These are phyloP conservation scores for Kluyveromyces wickerhamii DNA, from an alignment of 805 yeast genomes.

Conservation along the genomic window DNA sequence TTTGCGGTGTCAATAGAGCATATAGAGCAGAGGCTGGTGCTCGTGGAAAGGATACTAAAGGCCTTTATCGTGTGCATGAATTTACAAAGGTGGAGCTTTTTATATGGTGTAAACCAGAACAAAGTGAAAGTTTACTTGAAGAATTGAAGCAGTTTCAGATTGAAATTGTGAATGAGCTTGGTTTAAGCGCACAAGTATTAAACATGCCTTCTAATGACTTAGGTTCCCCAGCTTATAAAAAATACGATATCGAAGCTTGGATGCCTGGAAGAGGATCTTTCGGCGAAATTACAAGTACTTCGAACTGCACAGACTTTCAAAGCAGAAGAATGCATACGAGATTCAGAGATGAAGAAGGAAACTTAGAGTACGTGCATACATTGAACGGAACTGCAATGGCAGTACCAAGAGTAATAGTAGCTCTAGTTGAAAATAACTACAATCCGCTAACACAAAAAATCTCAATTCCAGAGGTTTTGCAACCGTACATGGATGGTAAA, in stretches of 20 bases:
- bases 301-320: slow-evolving; percentile 90
- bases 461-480: slow-evolving; percentile 57
- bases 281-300: slow-evolving; percentile 89
- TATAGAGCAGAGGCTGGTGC: slow-evolving; percentile 98
- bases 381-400: slow-evolving; percentile 96
- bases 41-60: slow-evolving; percentile 85
- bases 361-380: slow-evolving; percentile 56
- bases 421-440: slow-evolving; percentile 81
- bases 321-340: slow-evolving; percentile 72
- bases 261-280: slow-evolving; percentile 93
- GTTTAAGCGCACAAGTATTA: slow-evolving; percentile 71
- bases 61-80: slow-evolving; percentile 91
- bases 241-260: slow-evolving; percentile 93
- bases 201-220: slow-evolving; percentile 87
- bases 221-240: slow-evolving; percentile 89
- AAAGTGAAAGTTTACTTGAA: slow-evolving; percentile 47
- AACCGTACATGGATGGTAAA: slow-evolving; percentile 65
- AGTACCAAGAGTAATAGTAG: slow-evolving; percentile 82
- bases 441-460: slow-evolving; percentile 49
- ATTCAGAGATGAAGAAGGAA: slow-evolving; percentile 33
- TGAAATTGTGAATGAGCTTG: slow-evolving; percentile 54
- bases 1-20: slow-evolving; percentile 78
- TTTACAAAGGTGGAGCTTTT: slow-evolving; percentile 92
- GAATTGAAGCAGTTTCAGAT: slow-evolving; percentile 57
- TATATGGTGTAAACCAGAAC: slow-evolving; percentile 50